Evolutionary conservation across 306 rosid genomes (phyloP).

Genomic region (Rosa multiflora): DNA sequence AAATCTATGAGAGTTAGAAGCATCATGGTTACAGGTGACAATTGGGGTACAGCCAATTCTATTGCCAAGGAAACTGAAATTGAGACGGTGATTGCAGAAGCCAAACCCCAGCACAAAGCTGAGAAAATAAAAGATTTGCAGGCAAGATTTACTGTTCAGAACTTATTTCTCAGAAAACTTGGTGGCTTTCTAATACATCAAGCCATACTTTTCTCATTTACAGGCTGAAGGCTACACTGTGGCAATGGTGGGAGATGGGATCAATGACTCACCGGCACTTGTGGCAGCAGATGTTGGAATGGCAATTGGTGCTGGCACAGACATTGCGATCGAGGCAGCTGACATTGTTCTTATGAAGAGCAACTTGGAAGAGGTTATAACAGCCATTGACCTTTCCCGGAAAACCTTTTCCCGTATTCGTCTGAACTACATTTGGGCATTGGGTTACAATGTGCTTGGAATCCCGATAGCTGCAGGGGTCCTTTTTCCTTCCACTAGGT

Average conservation of each 20-base stretch:
- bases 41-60: constrained; percentile 90
- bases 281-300: constrained; percentile 86
- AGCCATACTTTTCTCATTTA: background rate
- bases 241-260: constrained; percentile 93
- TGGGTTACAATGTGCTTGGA: constrained; percentile 70
- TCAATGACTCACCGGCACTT: constrained; percentile 82
- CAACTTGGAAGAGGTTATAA: constrained; percentile 76
- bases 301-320: constrained; percentile 88
- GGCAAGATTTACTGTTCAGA: constrained; percentile 34
- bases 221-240: constrained; percentile 58
- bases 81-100: constrained; percentile 69
- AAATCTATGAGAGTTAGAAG: constrained; percentile 68
- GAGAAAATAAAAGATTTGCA: constrained; percentile 66
- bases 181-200: background rate
- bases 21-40: constrained; percentile 89
- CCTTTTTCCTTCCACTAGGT: constrained; percentile 57
- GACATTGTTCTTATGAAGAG: constrained; percentile 84
- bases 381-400: constrained; percentile 74
- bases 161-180: background rate
- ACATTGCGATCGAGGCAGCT: constrained; percentile 91
- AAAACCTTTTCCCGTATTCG: constrained; percentile 64
- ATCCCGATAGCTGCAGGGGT: constrained; percentile 78
- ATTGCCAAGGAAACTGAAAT: constrained; percentile 75
- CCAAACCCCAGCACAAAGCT: constrained; percentile 71
- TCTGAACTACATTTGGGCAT: constrained; percentile 76